phyloP scores from a whole-genome alignment of 2,329 filamentous ascomycete genomes.

The Botrytis pseudocinerea region DNA sequence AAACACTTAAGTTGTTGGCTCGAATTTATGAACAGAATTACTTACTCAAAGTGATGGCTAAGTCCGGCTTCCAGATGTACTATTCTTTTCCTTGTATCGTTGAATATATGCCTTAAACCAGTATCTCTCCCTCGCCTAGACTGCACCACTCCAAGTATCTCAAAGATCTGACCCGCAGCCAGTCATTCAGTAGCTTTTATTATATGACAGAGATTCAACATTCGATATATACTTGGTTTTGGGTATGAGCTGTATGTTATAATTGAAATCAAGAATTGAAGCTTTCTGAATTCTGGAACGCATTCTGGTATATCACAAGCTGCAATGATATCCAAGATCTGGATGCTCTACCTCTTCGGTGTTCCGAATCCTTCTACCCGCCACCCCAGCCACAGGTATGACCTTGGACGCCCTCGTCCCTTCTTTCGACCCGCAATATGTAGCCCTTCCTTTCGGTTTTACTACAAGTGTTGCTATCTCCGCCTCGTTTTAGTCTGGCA shows the following conservation, averaged over 20 bases:
- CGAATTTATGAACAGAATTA: neutral
- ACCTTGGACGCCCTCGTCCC: neutral
- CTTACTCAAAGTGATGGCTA: neutral
- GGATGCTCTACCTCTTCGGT: neutral
- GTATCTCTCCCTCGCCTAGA: neutral
- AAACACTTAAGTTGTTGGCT: neutral
- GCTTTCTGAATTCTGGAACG: neutral
- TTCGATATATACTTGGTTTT: neutral
- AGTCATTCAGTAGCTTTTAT: neutral
- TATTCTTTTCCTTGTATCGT: neutral
- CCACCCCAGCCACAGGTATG: neutral
- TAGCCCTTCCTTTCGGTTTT: neutral
- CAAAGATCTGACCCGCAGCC: neutral
- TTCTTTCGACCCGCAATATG: neutral
- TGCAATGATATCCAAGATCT: neutral
- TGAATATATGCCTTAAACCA: neutral
- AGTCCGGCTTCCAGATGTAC: neutral
- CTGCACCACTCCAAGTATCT: neutral
- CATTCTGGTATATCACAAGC: too few relatives aligned
- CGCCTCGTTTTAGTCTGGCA: neutral
- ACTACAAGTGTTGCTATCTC: neutral
- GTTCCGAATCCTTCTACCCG: neutral
- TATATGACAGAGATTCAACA: neutral
- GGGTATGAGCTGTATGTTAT: neutral
- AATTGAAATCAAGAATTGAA: neutral